Conservation (phyloP, 1,284 basidiomycete genomes). For the Gomphus bonarii region DNA sequence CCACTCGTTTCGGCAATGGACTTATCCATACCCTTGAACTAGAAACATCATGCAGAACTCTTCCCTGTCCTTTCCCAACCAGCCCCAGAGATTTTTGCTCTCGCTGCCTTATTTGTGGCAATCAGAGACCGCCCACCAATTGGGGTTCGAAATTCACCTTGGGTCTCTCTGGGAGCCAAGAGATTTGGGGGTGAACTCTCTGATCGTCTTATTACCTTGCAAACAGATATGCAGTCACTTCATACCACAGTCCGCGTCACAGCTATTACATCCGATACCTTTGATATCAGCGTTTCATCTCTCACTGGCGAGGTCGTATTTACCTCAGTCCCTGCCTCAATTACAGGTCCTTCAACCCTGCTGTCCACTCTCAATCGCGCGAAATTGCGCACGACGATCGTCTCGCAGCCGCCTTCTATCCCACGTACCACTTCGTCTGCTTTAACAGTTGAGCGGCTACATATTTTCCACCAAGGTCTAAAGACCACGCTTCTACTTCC, state of each 20-base stretch:
- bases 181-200: conserved; percentile 69
- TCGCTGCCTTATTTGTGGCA: conserved; percentile 67
- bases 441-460: conserved; percentile 52
- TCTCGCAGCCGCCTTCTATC: conserved; percentile 60
- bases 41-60: conserved; percentile 75
- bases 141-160: conserved; percentile 36
- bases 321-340: conserved; percentile 39
- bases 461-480: conserved; percentile 50
- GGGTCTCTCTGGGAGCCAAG: conserved; percentile 57
- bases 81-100: conserved; percentile 54
- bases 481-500: conserved; percentile 53
- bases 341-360: conserved; percentile 40
- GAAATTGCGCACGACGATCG: conserved; percentile 47
- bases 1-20: not conserved
- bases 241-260: conserved; percentile 38
- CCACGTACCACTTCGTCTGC: conserved; percentile 34
- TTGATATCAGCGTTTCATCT: conserved; percentile 43
- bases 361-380: conserved; percentile 39
- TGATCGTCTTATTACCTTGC: conserved; percentile 48
- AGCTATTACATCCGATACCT: conserved; percentile 31
- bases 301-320: conserved; percentile 27
- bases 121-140: conserved; percentile 48
- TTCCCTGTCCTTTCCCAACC: conserved; percentile 57
- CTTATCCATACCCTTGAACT: not conserved
- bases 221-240: conserved; percentile 30